phyloP scores from a whole-genome alignment of 1,284 basidiomycete genomes.

The Rhodotorula sp. region DNA sequence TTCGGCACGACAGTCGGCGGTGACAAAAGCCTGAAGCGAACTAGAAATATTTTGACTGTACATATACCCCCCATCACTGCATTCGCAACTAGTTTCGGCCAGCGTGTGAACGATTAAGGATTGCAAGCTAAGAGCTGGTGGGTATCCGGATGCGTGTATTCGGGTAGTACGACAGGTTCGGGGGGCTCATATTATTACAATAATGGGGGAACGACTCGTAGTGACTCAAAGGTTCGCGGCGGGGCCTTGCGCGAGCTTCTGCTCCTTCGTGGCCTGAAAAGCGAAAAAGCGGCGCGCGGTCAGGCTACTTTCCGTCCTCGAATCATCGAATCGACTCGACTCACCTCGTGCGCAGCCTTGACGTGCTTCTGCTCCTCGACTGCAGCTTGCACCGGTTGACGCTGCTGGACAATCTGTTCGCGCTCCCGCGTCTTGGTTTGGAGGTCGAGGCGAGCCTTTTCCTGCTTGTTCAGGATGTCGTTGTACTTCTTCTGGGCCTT shows the following conservation, averaged over 20 bases:
- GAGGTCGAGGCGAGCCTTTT: slow-evolving; percentile 27
- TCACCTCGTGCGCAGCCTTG: slow-evolving; percentile 28
- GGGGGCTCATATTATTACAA: background rate
- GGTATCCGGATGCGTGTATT: too few relatives aligned
- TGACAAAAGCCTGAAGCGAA: slow-evolving; percentile 9
- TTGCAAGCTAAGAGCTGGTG: too few relatives aligned
- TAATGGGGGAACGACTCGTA: too few relatives aligned
- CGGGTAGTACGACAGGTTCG: background rate
- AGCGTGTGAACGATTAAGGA: background rate
- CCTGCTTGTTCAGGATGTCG: slow-evolving; percentile 14
- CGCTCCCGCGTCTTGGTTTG: slow-evolving; percentile 16
- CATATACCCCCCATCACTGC: background rate
- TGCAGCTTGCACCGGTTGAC: slow-evolving; percentile 13
- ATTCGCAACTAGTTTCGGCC: background rate
- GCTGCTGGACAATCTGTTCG: slow-evolving; percentile 7
- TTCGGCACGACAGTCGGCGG: slow-evolving; percentile 7
- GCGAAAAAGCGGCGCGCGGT: background rate
- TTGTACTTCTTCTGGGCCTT: slow-evolving; percentile 27
- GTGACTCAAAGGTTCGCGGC: background rate
- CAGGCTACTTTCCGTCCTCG: background rate
- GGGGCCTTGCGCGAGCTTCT: slow-evolving; percentile 7
- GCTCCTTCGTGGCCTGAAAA: slow-evolving; percentile 12
- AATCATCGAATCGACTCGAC: background rate
- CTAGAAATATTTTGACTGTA: background rate
- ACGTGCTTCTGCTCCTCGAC: slow-evolving; percentile 23